These are phyloP conservation scores for Trichoderma sp. DNA, from an alignment of 2,329 filamentous ascomycete genomes.

Conservation along the genomic window DNA sequence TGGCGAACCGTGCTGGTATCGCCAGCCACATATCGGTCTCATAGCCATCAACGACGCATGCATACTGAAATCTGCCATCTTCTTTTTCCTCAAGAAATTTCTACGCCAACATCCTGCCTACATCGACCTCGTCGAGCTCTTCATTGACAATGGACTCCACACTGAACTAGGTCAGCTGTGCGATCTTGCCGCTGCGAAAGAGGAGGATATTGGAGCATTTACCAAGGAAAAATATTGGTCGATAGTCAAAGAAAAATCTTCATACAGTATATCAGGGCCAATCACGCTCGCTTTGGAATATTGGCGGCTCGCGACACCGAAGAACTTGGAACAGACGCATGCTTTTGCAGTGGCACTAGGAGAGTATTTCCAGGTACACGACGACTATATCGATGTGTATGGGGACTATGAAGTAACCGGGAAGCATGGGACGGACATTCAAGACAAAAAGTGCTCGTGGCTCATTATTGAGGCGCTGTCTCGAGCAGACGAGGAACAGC, in stretches of 20 bases:
- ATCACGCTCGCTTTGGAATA: not conserved
- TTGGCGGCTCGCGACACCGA: not conserved
- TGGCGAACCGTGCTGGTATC: not conserved
- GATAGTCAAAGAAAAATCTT: not conserved
- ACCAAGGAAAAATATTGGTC: not conserved
- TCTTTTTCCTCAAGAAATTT: not conserved
- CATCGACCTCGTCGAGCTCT: not conserved
- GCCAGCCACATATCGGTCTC: not conserved
- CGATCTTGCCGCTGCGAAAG: not conserved
- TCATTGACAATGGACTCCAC: not conserved
- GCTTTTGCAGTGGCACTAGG: not conserved
- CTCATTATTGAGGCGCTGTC: not conserved
- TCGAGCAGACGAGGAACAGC: not conserved
- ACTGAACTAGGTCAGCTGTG: not conserved
- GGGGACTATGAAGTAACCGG: not conserved
- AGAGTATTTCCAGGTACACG: not conserved
- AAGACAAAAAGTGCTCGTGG: not conserved
- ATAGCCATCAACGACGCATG: not conserved
- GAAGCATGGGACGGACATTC: not conserved
- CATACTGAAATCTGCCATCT: not conserved
- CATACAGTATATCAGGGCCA: not conserved
- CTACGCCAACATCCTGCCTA: not conserved
- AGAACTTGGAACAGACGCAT: not conserved
- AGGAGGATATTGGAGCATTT: not conserved
- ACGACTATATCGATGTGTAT: not conserved